Percentiles rank a stretch among this genome's conserved stretches.
Conservation (phyloP, 2,329 filamentous ascomycete species). For the Ophiocordyceps camponoti-rufipedis region DNA sequence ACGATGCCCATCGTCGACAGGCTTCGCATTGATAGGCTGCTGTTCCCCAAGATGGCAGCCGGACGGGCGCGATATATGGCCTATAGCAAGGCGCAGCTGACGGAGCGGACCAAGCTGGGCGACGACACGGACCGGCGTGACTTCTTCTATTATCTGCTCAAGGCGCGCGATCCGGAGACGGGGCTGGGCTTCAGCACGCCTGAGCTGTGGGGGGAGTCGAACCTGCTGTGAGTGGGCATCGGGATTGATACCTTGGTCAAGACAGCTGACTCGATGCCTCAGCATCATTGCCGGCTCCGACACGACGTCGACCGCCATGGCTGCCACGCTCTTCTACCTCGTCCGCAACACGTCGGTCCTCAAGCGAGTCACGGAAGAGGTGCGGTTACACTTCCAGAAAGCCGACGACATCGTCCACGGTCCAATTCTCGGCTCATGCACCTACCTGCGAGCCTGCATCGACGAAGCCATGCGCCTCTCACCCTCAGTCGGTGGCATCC, state of each 20-base stretch:
- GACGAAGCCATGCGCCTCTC: conserved; percentile 48
- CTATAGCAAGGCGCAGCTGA: conserved; percentile 49
- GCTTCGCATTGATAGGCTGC: conserved; percentile 46
- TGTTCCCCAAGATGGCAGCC: conserved; percentile 48
- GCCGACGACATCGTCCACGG: conserved; percentile 39
- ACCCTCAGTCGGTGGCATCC: conserved; percentile 39
- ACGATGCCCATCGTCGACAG: conserved; percentile 52
- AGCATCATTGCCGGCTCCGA: conserved; percentile 54
- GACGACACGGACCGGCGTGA: conserved; percentile 50
- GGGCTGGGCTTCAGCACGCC: conserved; percentile 45
- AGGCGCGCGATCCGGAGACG: conserved; percentile 53
- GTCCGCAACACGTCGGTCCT: conserved; percentile 31
- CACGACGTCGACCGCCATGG: conserved; percentile 52
- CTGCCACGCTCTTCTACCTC: conserved; percentile 44
- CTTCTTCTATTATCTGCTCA: conserved; percentile 60
- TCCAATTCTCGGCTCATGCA: conserved; percentile 26
- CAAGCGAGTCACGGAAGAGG: conserved; percentile 27
- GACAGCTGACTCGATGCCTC: too few relatives aligned
- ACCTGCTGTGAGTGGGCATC: conserved; percentile 31
- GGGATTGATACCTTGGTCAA: neutral
- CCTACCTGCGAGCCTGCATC: conserved; percentile 45
- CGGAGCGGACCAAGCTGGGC: conserved; percentile 46
- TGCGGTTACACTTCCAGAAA: conserved; percentile 29
- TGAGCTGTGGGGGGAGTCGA: conserved; percentile 55
- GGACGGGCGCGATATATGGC: conserved; percentile 53